Evolutionary conservation across 2,329 filamentous ascomycete genomes (phyloP).

Genomic region (Juglanconis sp.): DNA sequence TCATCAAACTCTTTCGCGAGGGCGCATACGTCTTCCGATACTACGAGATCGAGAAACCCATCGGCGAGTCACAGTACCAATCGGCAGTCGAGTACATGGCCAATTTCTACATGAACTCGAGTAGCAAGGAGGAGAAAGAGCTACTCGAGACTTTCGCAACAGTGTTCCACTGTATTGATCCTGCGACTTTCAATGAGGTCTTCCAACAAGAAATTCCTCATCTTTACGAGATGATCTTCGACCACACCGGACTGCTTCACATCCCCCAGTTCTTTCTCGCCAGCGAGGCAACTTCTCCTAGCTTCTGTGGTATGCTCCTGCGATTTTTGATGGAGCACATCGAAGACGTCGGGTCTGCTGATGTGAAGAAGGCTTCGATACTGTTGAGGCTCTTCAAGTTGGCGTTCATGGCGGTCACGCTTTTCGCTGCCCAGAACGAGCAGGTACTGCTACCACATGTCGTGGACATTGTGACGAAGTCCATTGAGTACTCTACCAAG

Average conservation of each 20-base stretch:
- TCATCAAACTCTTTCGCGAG: conserved; percentile 96
- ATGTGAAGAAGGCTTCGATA: conserved; percentile 90
- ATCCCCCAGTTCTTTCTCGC: conserved; percentile 97
- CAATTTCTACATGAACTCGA: conserved; percentile 91
- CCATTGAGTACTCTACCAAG: conserved; percentile 90
- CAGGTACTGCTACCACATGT: conserved; percentile 93
- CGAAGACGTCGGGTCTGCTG: conserved; percentile 86
- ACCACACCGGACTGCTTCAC: conserved; percentile 89
- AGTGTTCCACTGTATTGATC: conserved; percentile 97
- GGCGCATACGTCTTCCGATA: conserved; percentile 96
- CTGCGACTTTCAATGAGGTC: conserved; percentile 96
- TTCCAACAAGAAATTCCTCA: conserved; percentile 97
- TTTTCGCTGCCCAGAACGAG: conserved; percentile 94
- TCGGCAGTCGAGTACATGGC: conserved; percentile 90
- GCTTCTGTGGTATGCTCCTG: conserved; percentile 96
- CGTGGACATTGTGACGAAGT: conserved; percentile 94
- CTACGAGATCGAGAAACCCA: conserved; percentile 83
- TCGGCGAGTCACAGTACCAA: conserved; percentile 68
- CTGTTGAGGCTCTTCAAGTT: conserved; percentile 93
- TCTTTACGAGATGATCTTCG: conserved; percentile 96
- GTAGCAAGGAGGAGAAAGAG: conserved; percentile 94
- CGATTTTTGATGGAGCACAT: conserved; percentile 97
- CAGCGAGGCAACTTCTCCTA: conserved; percentile 96
- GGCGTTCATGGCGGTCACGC: conserved; percentile 97
- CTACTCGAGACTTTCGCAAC: conserved; percentile 96